Conservation (phyloP, 2,329 filamentous ascomycete species). For the Aspergillus hiratsukae region DNA sequence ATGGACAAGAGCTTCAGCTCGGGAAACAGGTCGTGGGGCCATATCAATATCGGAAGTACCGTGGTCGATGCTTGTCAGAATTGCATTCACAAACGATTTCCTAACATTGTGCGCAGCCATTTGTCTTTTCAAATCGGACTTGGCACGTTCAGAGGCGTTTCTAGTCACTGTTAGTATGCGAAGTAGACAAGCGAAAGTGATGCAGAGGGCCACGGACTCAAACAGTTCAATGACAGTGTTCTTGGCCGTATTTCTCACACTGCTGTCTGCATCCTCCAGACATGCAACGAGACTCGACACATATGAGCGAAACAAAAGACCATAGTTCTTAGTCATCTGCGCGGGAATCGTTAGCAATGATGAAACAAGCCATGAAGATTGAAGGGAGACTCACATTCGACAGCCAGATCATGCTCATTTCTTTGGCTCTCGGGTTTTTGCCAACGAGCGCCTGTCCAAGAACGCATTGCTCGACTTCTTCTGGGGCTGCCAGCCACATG, state of each 20-base stretch:
- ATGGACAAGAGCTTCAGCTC: constrained; percentile 21
- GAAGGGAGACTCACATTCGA: constrained; percentile 55
- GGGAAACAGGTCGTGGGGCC: constrained; percentile 15
- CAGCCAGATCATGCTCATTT: constrained; percentile 80
- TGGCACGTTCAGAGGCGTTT: constrained; percentile 73
- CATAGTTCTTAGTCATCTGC: constrained; percentile 76
- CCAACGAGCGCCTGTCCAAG: constrained; percentile 73
- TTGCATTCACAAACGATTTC: constrained; percentile 76
- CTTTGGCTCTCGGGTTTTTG: constrained; percentile 79
- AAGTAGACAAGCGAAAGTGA: not conserved
- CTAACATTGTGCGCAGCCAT: constrained; percentile 79
- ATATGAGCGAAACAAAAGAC: constrained; percentile 75
- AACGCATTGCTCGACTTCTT: constrained; percentile 75
- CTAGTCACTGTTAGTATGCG: constrained; percentile 38
- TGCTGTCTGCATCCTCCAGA: constrained; percentile 83
- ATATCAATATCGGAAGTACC: constrained; percentile 20
- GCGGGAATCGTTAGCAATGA: constrained; percentile 6
- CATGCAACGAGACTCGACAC: constrained; percentile 79
- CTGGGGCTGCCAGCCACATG: constrained; percentile 64
- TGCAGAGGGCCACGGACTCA: constrained; percentile 47
- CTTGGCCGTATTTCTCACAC: constrained; percentile 81
- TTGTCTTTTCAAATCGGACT: constrained; percentile 83
- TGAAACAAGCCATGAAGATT: not conserved
- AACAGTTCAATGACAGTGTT: constrained; percentile 81
- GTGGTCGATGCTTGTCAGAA: constrained; percentile 68